Evolutionary conservation across 2,329 filamentous ascomycete species (phyloP).

Genomic region (Calonectria hawksworthii): DNA sequence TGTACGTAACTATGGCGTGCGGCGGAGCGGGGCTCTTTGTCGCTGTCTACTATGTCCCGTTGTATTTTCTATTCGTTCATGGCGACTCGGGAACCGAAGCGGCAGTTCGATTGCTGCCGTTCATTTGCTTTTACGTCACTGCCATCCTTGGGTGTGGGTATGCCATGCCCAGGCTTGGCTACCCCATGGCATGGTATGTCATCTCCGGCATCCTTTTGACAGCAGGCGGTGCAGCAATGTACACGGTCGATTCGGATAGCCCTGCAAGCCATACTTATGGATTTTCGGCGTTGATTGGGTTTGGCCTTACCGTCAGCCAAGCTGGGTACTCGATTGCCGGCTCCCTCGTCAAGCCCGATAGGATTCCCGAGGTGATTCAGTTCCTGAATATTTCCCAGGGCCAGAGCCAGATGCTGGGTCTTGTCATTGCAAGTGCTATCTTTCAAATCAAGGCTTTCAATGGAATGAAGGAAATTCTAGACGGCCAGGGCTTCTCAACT

Average conservation of each 20-base stretch:
- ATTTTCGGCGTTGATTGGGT: slow-evolving; percentile 31
- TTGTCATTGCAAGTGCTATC: slow-evolving; percentile 28
- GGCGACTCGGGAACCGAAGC: slow-evolving; percentile 35
- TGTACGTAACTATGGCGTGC: slow-evolving; percentile 34
- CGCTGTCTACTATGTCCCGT: slow-evolving; percentile 31
- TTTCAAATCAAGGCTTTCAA: slow-evolving; percentile 31
- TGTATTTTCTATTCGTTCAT: slow-evolving; percentile 39
- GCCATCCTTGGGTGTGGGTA: slow-evolving; percentile 31
- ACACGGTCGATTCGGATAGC: slow-evolving; percentile 24
- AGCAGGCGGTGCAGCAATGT: slow-evolving; percentile 22
- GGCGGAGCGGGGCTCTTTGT: slow-evolving; percentile 30
- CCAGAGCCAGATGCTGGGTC: slow-evolving; percentile 30
- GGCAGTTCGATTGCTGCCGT: slow-evolving; percentile 37
- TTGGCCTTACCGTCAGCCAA: slow-evolving; percentile 32
- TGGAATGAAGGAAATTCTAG: slow-evolving; percentile 25
- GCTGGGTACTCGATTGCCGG: slow-evolving; percentile 25
- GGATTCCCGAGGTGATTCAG: slow-evolving; percentile 29
- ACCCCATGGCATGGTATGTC: slow-evolving; percentile 26
- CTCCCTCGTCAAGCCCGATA: slow-evolving; percentile 15
- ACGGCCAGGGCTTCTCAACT: slow-evolving; percentile 26
- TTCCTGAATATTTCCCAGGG: slow-evolving; percentile 34
- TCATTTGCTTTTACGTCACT: slow-evolving; percentile 34
- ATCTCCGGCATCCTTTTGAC: slow-evolving; percentile 25
- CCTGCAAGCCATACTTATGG: slow-evolving; percentile 37
- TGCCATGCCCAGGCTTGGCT: slow-evolving; percentile 30